A percentile compares a stretch with the other conserved stretches of the same genome.
phyloP scores from a whole-genome alignment of 306 rosid species.

The Pueraria montana region DNA sequence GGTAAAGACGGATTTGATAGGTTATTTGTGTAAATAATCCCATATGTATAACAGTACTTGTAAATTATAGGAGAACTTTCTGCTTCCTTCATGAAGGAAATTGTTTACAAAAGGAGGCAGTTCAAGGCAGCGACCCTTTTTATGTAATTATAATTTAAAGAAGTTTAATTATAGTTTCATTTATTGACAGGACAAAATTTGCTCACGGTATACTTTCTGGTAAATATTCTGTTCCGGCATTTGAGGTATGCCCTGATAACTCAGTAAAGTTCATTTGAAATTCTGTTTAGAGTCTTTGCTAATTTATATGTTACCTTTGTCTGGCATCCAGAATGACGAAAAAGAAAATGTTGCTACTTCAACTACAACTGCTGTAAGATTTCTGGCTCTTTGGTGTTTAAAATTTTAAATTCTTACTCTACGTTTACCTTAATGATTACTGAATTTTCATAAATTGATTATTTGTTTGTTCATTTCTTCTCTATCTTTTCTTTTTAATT shows the following conservation, averaged over 20 bases:
- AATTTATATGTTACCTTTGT: conserved; percentile 31
- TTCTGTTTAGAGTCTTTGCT: conserved; percentile 23
- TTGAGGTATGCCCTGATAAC: conserved; percentile 59
- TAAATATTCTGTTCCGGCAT: conserved; percentile 77
- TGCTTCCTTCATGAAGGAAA: conserved; percentile 8
- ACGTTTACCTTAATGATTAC: too few species aligned
- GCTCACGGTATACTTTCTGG: conserved; percentile 90
- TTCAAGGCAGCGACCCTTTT: neutral
- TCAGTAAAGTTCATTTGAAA: conserved; percentile 17
- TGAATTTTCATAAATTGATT: too few species aligned
- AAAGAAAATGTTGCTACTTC: conserved; percentile 55
- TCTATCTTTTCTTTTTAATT: neutral
- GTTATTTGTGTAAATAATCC: neutral
- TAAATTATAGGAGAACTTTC: conserved; percentile 4
- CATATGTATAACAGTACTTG: neutral
- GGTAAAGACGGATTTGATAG: conserved; percentile 12
- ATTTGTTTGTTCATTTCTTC: neutral
- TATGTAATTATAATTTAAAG: conserved; percentile 4
- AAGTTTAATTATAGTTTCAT: conserved; percentile 41
- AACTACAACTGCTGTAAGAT: conserved; percentile 70
- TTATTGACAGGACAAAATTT: conserved; percentile 70
- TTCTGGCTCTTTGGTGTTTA: conserved; percentile 34
- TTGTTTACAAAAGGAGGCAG: conserved; percentile 16
- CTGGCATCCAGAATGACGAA: conserved; percentile 68
- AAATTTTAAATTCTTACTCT: too few species aligned